Conservation (phyloP, 345 rosid species). For the Moringa oleifera region DNA sequence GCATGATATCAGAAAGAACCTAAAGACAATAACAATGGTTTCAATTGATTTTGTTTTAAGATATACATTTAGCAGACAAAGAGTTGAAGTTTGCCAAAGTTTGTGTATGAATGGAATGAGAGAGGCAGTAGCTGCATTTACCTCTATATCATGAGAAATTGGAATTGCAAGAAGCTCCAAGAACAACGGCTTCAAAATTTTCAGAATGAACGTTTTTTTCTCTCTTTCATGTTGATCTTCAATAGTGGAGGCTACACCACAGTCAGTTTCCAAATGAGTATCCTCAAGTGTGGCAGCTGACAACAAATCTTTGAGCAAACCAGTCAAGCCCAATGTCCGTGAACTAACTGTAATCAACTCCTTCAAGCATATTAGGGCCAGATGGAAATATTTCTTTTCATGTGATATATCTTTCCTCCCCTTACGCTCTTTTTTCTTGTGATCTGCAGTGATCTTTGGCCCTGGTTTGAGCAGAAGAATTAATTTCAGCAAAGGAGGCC, state of each 20-base stretch:
- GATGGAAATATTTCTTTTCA: constrained; percentile 48
- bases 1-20: constrained; percentile 53
- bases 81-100: constrained; percentile 1
- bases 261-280: constrained; percentile 32
- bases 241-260: constrained; percentile 27
- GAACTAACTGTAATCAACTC: constrained; percentile 47
- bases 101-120: not conserved
- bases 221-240: constrained; percentile 43
- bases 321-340: constrained; percentile 28
- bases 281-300: constrained; percentile 36
- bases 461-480: constrained; percentile 45
- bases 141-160: constrained; percentile 54
- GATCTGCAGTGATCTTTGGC: constrained; percentile 19
- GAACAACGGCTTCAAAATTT: constrained; percentile 50
- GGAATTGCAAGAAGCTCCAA: constrained; percentile 44
- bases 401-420: constrained; percentile 40
- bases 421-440: constrained; percentile 34
- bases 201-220: constrained; percentile 39
- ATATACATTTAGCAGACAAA: constrained; percentile 5
- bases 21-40: constrained; percentile 23
- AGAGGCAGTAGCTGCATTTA: constrained; percentile 12
- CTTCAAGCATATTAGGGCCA: constrained; percentile 63
- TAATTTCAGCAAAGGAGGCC: constrained; percentile 58
- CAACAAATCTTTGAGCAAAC: constrained; percentile 56
- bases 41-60: not conserved